Evolutionary conservation across 306 rosid genomes (phyloP).

Genomic region (Prunus mume): DNA sequence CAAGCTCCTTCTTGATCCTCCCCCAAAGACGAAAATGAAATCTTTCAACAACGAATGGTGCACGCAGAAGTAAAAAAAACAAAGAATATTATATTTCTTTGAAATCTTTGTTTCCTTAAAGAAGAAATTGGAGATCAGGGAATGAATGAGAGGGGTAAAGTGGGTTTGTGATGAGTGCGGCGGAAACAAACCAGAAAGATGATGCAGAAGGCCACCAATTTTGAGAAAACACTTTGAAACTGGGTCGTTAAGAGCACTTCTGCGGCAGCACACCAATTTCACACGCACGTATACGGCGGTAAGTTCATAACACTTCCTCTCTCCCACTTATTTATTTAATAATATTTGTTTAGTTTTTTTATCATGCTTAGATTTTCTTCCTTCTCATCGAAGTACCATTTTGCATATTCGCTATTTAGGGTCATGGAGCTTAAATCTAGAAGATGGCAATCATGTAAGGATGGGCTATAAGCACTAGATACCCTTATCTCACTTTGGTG

Average conservation of each 20-base stretch:
- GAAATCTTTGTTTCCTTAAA: too few species aligned
- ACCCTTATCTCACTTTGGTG: too few species aligned
- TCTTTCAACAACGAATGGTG: constrained; percentile 1
- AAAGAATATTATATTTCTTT: constrained; percentile 28
- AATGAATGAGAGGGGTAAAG: not conserved
- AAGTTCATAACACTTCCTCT: not conserved
- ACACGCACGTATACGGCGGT: not conserved
- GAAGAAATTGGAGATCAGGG: not conserved
- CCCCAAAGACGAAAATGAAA: not conserved
- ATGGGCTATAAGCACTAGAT: too few species aligned
- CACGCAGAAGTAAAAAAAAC: constrained; percentile 19
- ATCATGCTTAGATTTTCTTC: too few species aligned
- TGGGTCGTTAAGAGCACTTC: not conserved
- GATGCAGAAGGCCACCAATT: not conserved
- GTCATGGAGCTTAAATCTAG: too few species aligned
- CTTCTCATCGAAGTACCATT: too few species aligned
- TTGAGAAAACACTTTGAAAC: not conserved
- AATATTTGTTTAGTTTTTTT: too few species aligned
- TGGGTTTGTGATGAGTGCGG: not conserved
- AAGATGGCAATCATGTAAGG: too few species aligned
- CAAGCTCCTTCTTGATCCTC: constrained; percentile 1
- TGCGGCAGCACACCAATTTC: not conserved
- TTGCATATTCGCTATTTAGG: too few species aligned
- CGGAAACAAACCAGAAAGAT: not conserved
- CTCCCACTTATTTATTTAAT: not conserved